These are phyloP conservation scores for Penstemon newberryi DNA, from an alignment of 257 asterid genomes.

Conservation along the genomic window DNA sequence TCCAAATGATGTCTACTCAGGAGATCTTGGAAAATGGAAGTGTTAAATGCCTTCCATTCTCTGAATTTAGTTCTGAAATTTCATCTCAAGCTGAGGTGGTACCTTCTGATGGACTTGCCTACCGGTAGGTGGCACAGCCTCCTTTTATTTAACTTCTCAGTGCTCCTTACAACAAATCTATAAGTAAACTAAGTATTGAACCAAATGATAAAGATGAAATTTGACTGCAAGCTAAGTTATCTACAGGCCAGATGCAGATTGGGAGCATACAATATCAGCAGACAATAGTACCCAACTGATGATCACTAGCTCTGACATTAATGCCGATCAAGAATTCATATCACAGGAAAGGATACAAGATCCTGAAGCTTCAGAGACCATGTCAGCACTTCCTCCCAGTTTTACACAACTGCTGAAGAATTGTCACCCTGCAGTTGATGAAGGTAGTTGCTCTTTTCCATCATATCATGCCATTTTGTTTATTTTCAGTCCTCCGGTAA, in stretches of 20 bases:
- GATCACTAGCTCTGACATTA: slow-evolving; percentile 32
- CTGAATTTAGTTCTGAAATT: slow-evolving; percentile 39
- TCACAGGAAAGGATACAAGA: slow-evolving; percentile 33
- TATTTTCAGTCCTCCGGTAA: slow-evolving; percentile 9
- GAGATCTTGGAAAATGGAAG: slow-evolving; percentile 44
- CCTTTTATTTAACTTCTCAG: slow-evolving; percentile 20
- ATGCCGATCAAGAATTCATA: slow-evolving; percentile 39
- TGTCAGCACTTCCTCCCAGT: slow-evolving; percentile 67
- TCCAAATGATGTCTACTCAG: slow-evolving; percentile 38
- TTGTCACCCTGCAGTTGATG: slow-evolving; percentile 55
- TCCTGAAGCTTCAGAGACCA: slow-evolving; percentile 39
- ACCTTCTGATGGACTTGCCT: slow-evolving; percentile 46
- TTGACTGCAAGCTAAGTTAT: slow-evolving; percentile 9
- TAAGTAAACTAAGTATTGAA: neutral
- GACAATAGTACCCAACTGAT: slow-evolving; percentile 39
- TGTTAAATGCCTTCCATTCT: slow-evolving; percentile 36
- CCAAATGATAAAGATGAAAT: slow-evolving; percentile 5
- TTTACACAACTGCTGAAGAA: slow-evolving; percentile 66
- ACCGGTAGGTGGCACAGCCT: slow-evolving; percentile 35
- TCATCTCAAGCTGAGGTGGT: slow-evolving; percentile 68
- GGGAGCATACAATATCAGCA: slow-evolving; percentile 38
- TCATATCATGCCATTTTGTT: slow-evolving; percentile 14
- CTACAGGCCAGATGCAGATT: slow-evolving; percentile 45
- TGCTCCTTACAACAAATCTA: slow-evolving; percentile 16
- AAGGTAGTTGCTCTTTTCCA: slow-evolving; percentile 35